Evolutionary conservation across 1,284 basidiomycete species (phyloP).

Genomic region (Papiliotrema terrestris): DNA sequence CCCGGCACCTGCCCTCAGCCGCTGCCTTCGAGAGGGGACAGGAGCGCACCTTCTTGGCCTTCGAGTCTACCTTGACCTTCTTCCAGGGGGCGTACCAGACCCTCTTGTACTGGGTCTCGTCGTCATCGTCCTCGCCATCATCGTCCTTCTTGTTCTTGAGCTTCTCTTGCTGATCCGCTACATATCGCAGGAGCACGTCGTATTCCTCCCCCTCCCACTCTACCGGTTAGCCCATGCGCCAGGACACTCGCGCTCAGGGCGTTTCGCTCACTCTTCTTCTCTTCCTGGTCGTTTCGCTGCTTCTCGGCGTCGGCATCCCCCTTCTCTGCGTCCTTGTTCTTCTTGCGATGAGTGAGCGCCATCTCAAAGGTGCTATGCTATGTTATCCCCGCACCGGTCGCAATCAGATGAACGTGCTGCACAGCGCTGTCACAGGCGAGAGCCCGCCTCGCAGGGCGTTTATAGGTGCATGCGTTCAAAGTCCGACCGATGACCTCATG

Average conservation of each 20-base stretch:
- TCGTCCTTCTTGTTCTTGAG: conserved; percentile 59
- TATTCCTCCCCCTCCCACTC: conserved; percentile 45
- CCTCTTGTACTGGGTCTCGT: conserved; percentile 51
- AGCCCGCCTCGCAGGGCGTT: no score
- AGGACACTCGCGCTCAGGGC: not conserved
- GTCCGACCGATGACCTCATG: no score
- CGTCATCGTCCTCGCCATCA: conserved; percentile 43
- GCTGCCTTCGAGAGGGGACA: not conserved
- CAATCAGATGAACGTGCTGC: no score
- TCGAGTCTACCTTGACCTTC: conserved; percentile 51
- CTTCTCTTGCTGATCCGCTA: conserved; percentile 49
- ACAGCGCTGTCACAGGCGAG: no score
- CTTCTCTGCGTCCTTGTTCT: conserved; percentile 24
- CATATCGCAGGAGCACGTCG: conserved; percentile 42
- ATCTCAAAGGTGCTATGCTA: conserved; percentile 13
- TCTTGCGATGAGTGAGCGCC: conserved; percentile 34
- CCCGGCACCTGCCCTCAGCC: conserved; percentile 36
- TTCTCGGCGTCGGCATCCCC: conserved; percentile 30
- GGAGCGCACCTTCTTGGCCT: conserved; percentile 32
- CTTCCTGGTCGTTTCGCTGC: conserved; percentile 22
- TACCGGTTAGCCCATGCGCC: not conserved
- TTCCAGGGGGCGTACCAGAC: conserved; percentile 51
- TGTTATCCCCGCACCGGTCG: no score
- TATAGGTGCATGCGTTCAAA: no score
- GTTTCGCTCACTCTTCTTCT: conserved; percentile 28